Evolutionary conservation across 306 rosid species (phyloP), one percentile per base, ranked within the genome.

Genomic region (Cucurbita moschata): DNA sequence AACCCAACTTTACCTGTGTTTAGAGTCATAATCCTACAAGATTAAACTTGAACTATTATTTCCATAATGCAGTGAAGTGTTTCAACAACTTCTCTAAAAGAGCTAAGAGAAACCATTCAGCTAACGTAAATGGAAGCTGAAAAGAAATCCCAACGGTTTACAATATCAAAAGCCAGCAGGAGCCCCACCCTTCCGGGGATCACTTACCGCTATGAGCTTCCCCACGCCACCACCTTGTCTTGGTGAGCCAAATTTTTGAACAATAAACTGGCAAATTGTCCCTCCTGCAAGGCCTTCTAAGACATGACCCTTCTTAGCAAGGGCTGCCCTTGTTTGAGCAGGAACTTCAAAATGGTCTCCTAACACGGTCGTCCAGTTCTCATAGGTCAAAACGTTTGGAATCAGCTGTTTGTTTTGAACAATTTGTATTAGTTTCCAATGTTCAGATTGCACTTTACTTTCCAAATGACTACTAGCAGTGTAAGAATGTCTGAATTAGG

Each of bases 181-280:
- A 64, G 81, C 49, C 39, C 96, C 96, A 49, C 96, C 98, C 79
- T 90, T 93, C 84, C 96, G 88, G 10, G 98, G 98, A 75, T 93
- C 96, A 81, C 98, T 93, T 57, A 93, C 98, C 13, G 93, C 96
- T 55, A 87, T 85, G 57, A 93, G 83, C 81, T 77, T 76, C 56
- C 81, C 83, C 14, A 15, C 10, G 44, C 30, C 79, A 64, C 60
- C 62, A 39, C 81, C 83, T 66, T 21, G 57, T 64, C 47, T 62
- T 4, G 55, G 76, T 40, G 55, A 6, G 8, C 54, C 76, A 18
- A 8, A 26, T 30, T 79, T 79, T 81, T 75, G 75, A 79, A 82
- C 85, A 62, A 87, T 81, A 63, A 90, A 81, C 84, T 92, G 93
- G 74, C 83, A 84, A 71, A 88, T 77, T 19, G 96, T 79, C 75